phyloP scores from a whole-genome alignment of 108 stramenopile species.

The Epithemia pelagica region DNA sequence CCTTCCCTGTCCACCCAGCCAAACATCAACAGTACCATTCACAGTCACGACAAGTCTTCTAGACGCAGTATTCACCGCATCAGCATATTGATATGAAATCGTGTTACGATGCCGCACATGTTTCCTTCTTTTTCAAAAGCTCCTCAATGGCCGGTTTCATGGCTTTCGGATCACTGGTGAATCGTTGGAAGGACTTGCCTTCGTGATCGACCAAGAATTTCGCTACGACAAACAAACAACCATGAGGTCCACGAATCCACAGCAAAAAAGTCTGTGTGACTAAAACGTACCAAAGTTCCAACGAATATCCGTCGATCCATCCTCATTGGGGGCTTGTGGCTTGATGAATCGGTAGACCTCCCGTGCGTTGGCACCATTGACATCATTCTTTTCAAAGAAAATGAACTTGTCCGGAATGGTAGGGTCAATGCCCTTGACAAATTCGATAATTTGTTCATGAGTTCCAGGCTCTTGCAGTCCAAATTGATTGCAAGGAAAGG shows the following conservation, averaged over 20 bases:
- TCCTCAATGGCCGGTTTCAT: conserved; percentile 54
- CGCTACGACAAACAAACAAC: background rate
- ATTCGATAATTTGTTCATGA: conserved; percentile 54
- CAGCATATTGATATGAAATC: too few relatives aligned
- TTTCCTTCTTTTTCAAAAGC: conserved; percentile 43
- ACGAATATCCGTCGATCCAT: conserved; percentile 56
- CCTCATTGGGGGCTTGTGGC: conserved; percentile 36
- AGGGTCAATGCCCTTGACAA: conserved; percentile 29
- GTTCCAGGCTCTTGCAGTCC: conserved; percentile 71
- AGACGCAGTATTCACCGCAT: too few relatives aligned
- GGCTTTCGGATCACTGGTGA: conserved; percentile 29
- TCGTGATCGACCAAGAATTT: conserved; percentile 55
- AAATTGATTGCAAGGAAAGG: conserved; percentile 82
- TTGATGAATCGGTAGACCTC: conserved; percentile 68
- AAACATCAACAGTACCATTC: too few relatives aligned
- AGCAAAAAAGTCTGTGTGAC: background rate
- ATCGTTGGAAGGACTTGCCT: conserved; percentile 60
- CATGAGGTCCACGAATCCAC: background rate
- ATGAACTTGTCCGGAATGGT: conserved; percentile 35
- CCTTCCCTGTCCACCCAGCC: too few relatives aligned
- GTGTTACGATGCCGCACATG: too few relatives aligned
- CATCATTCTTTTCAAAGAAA: conserved; percentile 75
- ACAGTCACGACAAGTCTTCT: too few relatives aligned
- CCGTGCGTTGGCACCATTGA: conserved; percentile 65
- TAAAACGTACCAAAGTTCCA: conserved; percentile 27